Conservation (phyloP, 257 asterid species). For the Nicotiana tabacum region DNA sequence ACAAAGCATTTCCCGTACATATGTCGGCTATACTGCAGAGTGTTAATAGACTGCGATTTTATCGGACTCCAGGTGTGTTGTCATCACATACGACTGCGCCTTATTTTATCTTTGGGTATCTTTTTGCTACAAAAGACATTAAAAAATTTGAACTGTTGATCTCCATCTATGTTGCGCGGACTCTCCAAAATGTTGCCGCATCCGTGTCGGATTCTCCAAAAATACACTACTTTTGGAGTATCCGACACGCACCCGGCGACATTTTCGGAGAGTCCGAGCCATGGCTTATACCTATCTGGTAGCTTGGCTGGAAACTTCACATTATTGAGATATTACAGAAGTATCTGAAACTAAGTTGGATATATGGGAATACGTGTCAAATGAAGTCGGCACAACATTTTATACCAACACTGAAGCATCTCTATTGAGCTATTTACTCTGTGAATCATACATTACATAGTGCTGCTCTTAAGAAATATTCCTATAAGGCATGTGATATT, state of each 20-base stretch:
- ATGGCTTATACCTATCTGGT: background rate
- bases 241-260: no score
- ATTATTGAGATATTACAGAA: background rate
- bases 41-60: conserved; percentile 82
- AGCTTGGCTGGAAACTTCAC: background rate
- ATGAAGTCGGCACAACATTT: background rate
- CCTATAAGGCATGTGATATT: background rate
- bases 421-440: background rate
- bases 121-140: background rate
- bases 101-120: background rate
- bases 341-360: background rate
- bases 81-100: conserved; percentile 21
- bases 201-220: no score
- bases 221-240: no score
- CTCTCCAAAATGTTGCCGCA: no score
- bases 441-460: background rate
- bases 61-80: conserved; percentile 83
- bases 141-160: background rate
- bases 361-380: background rate
- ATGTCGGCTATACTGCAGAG: conserved; percentile 95
- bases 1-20: conserved; percentile 79
- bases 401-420: background rate
- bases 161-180: background rate
- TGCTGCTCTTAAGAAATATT: background rate
- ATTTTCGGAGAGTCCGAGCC: no score